These are phyloP conservation scores for Schizosaccharomyces pombe DNA, from an alignment of 805 yeast genomes.

Conservation along the genomic window DNA sequence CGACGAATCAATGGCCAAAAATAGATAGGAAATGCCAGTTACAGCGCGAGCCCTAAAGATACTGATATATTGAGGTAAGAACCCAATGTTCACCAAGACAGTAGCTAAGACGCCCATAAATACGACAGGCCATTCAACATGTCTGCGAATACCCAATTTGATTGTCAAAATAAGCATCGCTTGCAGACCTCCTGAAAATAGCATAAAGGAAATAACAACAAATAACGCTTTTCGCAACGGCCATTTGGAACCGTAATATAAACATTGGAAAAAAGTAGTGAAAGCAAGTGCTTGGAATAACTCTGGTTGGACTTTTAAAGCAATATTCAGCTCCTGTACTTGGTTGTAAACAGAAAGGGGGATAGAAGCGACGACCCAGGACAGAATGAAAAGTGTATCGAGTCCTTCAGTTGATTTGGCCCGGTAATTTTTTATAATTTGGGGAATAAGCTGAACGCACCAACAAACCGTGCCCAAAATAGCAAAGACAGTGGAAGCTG, in stretches of 20 bases:
- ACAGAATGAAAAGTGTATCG: constrained; percentile 67
- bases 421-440: constrained; percentile 47
- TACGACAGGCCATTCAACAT: constrained; percentile 48
- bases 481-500: constrained; percentile 51
- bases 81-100: constrained; percentile 47
- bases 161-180: constrained; percentile 51
- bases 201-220: constrained; percentile 19
- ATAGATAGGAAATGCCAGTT: constrained; percentile 68
- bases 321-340: constrained; percentile 43
- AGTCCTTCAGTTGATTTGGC: constrained; percentile 66
- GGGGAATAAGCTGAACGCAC: constrained; percentile 84
- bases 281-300: constrained; percentile 48
- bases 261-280: constrained; percentile 42
- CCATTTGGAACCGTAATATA: constrained; percentile 23
- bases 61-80: constrained; percentile 77
- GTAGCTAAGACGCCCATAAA: constrained; percentile 66
- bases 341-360: constrained; percentile 75
- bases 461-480: constrained; percentile 78
- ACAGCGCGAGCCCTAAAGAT: constrained; percentile 58
- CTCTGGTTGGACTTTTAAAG: constrained; percentile 72
- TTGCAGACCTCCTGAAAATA: constrained; percentile 34
- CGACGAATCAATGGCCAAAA: constrained; percentile 45
- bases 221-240: constrained; percentile 18
- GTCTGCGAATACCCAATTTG: constrained; percentile 19
- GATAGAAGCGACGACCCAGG: constrained; percentile 61